phyloP scores from a whole-genome alignment of 352 stramenopile species.

The Pythium brachiatum region DNA sequence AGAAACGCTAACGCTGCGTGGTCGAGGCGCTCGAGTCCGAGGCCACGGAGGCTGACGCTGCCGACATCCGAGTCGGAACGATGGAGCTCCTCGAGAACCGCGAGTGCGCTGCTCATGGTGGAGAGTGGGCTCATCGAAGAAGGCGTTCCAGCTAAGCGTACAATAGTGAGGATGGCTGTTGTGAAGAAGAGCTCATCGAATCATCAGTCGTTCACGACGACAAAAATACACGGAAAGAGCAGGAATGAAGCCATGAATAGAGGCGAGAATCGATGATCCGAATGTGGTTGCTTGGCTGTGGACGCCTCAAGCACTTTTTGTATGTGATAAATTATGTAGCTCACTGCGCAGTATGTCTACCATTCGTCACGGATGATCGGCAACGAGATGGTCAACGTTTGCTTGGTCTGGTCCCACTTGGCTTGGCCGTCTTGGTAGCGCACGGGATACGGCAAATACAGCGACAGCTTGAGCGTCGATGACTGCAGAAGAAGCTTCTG shows the following conservation, averaged over 20 bases:
- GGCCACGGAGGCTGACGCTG: conserved; percentile 41
- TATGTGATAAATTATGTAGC: neutral
- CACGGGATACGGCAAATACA: conserved; percentile 76
- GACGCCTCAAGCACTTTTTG: no score
- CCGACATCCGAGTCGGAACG: conserved; percentile 34
- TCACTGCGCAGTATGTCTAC: conserved; percentile 18
- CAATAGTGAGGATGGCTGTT: neutral
- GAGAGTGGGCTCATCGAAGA: neutral
- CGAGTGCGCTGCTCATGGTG: conserved; percentile 34
- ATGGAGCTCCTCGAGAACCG: conserved; percentile 49
- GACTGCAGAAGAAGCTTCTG: conserved; percentile 76
- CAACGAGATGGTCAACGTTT: conserved; percentile 56
- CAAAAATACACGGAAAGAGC: neutral
- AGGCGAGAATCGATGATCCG: neutral
- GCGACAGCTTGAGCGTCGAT: conserved; percentile 55
- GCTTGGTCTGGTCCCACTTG: conserved; percentile 59
- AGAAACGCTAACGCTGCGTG: conserved; percentile 37
- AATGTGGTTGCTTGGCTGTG: neutral
- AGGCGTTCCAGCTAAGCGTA: neutral
- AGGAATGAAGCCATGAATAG: neutral
- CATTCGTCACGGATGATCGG: conserved; percentile 78
- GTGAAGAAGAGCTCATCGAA: neutral
- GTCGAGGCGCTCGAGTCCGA: conserved; percentile 31
- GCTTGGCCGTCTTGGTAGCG: conserved; percentile 63
- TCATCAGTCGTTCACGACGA: neutral